Percentiles rank a stretch among this genome's conserved stretches.
Conservation (phyloP, 2,329 filamentous ascomycete genomes). For the Alternaria conjuncta region DNA sequence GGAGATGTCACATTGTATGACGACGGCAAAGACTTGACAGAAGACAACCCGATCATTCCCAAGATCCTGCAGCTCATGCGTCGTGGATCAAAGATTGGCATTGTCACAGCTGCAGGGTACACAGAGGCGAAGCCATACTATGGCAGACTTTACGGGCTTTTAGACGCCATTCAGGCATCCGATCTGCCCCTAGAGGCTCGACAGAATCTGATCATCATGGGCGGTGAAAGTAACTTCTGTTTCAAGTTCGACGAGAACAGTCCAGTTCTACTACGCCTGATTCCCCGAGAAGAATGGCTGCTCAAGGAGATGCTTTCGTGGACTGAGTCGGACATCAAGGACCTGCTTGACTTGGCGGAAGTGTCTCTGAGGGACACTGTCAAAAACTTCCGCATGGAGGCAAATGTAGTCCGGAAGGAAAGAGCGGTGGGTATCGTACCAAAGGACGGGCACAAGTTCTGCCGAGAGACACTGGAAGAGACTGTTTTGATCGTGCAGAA, state of each 20-base stretch:
- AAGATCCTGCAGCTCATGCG: conserved; percentile 73
- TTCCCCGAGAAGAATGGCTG: conserved; percentile 71
- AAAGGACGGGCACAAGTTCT: conserved; percentile 69
- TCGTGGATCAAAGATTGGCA: conserved; percentile 83
- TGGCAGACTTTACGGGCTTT: conserved; percentile 80
- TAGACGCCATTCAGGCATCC: conserved; percentile 76
- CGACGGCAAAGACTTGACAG: conserved; percentile 78
- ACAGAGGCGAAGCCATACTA: conserved; percentile 88
- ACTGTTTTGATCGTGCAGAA: conserved; percentile 94
- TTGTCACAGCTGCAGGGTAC: conserved; percentile 96
- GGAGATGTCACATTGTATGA: conserved; percentile 94
- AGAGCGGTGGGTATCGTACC: conserved; percentile 65
- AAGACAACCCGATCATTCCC: conserved; percentile 77
- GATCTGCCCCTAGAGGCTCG: conserved; percentile 71
- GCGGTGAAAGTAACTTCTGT: conserved; percentile 94
- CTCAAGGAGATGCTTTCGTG: conserved; percentile 79
- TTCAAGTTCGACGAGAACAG: conserved; percentile 76
- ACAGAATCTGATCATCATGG: conserved; percentile 86
- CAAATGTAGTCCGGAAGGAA: conserved; percentile 83
- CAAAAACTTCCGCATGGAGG: conserved; percentile 77
- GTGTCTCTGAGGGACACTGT: conserved; percentile 82
- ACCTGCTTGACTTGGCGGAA: conserved; percentile 89
- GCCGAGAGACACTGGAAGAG: conserved; percentile 90
- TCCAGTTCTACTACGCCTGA: conserved; percentile 71
- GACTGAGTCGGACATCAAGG: conserved; percentile 76